Evolutionary conservation across 2,329 filamentous ascomycete genomes (phyloP).

Genomic region (Talaromyces sp.): DNA sequence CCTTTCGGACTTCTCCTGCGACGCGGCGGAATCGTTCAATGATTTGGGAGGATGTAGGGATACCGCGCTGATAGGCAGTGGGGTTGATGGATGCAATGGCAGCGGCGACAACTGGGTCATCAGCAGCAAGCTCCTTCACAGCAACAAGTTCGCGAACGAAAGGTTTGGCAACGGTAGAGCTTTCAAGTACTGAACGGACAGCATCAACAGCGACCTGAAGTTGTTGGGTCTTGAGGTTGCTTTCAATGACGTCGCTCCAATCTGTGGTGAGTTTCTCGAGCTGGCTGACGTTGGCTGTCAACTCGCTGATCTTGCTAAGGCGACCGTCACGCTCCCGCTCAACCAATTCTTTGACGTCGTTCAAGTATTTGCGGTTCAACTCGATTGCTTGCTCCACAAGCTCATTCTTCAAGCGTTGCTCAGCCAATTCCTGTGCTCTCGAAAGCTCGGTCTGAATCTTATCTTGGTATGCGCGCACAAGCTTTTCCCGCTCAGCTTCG

Average conservation of each 20-base stretch:
- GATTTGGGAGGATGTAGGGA: constrained; percentile 77
- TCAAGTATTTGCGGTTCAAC: constrained; percentile 79
- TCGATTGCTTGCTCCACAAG: constrained; percentile 86
- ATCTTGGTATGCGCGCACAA: constrained; percentile 73
- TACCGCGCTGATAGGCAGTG: constrained; percentile 83
- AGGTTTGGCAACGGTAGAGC: constrained; percentile 69
- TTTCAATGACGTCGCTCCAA: constrained; percentile 88
- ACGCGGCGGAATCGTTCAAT: constrained; percentile 96
- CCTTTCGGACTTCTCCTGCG: constrained; percentile 88
- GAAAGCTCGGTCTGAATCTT: constrained; percentile 76
- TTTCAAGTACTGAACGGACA: constrained; percentile 77
- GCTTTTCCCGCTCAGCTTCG: constrained; percentile 76
- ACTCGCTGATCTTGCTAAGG: constrained; percentile 77
- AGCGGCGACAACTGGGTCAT: constrained; percentile 82
- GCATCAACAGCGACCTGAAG: constrained; percentile 94
- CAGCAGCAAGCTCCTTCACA: constrained; percentile 82
- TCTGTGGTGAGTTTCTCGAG: constrained; percentile 82
- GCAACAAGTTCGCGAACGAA: constrained; percentile 92
- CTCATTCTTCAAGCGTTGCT: constrained; percentile 78
- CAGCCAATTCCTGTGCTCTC: constrained; percentile 72
- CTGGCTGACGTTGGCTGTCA: constrained; percentile 72
- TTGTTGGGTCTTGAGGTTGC: constrained; percentile 90
- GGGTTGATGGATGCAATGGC: constrained; percentile 97
- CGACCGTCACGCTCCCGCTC: constrained; percentile 85
- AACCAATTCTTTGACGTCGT: constrained; percentile 74